phyloP scores from a whole-genome alignment of 1,139 yeast species.

The Eremothecium sinecaudum region DNA sequence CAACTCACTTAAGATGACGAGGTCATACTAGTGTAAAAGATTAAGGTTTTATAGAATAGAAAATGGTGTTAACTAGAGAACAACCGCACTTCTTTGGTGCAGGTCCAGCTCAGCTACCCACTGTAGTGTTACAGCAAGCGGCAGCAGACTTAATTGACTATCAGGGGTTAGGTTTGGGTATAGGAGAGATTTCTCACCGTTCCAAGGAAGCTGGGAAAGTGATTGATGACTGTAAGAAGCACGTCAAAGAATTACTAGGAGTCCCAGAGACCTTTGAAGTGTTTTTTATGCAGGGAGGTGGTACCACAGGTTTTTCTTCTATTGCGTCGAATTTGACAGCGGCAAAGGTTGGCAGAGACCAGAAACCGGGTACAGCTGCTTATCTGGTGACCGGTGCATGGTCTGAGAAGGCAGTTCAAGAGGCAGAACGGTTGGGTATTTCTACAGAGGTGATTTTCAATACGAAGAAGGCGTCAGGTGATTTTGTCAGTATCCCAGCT shows the following conservation, averaged over 20 bases:
- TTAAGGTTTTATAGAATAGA: too few relatives aligned
- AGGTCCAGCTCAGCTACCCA: constrained; percentile 90
- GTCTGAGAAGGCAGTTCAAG: constrained; percentile 83
- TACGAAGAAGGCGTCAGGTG: constrained; percentile 46
- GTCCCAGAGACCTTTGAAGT: constrained; percentile 92
- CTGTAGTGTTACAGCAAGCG: constrained; percentile 75
- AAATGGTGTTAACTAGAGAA: constrained; percentile 45
- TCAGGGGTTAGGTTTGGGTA: constrained; percentile 63
- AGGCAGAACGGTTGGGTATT: constrained; percentile 75
- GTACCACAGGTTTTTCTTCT: constrained; percentile 89
- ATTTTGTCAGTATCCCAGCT: constrained; percentile 62
- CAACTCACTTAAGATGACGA: too few relatives aligned
- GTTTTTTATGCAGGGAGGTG: constrained; percentile 94
- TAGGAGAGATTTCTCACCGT: constrained; percentile 94
- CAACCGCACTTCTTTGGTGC: constrained; percentile 90
- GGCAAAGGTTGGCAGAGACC: constrained; percentile 53
- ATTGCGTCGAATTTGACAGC: constrained; percentile 78
- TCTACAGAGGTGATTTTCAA: constrained; percentile 63
- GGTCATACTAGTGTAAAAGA: too few relatives aligned
- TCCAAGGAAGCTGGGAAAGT: constrained; percentile 72
- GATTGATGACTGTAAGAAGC: constrained; percentile 65
- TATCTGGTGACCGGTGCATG: constrained; percentile 88
- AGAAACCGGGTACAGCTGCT: constrained; percentile 70
- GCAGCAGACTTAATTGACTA: constrained; percentile 71
- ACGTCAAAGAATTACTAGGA: constrained; percentile 50